These are phyloP conservation scores for Trichoderma sp. DNA, from an alignment of 2,329 filamentous ascomycete genomes.

Conservation along the genomic window DNA sequence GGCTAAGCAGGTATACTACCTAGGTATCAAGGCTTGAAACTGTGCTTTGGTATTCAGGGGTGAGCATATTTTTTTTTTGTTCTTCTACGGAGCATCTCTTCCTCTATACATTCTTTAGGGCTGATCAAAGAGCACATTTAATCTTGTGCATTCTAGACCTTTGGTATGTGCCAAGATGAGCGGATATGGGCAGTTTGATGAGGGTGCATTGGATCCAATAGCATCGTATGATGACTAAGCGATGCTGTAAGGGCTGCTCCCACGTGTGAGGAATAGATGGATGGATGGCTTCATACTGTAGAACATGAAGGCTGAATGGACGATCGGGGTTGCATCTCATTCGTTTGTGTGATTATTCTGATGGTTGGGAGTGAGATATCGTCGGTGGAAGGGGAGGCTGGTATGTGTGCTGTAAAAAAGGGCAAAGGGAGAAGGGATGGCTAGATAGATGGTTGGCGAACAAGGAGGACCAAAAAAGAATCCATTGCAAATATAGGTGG, in stretches of 20 bases:
- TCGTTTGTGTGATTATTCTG: background rate
- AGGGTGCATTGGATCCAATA: background rate
- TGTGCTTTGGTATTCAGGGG: background rate
- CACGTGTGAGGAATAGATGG: background rate
- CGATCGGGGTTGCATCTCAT: background rate
- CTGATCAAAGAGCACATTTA: background rate
- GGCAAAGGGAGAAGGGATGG: background rate
- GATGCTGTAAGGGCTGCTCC: background rate
- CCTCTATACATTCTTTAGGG: background rate
- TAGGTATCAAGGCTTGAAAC: background rate
- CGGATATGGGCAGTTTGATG: background rate
- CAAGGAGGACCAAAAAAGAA: background rate
- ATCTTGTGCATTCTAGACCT: background rate
- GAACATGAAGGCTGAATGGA: background rate
- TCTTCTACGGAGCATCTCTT: background rate
- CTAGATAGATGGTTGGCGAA: background rate
- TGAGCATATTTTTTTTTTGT: background rate
- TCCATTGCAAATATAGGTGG: background rate
- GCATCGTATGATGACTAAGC: background rate
- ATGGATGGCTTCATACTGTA: background rate
- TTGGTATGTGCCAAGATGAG: conserved; percentile 8
- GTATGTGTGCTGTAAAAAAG: background rate
- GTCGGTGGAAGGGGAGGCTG: background rate
- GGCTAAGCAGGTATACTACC: background rate
- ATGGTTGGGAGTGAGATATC: background rate